phyloP scores from a whole-genome alignment of 2,329 filamentous ascomycete genomes.

The Dothideomycetes sp. region DNA sequence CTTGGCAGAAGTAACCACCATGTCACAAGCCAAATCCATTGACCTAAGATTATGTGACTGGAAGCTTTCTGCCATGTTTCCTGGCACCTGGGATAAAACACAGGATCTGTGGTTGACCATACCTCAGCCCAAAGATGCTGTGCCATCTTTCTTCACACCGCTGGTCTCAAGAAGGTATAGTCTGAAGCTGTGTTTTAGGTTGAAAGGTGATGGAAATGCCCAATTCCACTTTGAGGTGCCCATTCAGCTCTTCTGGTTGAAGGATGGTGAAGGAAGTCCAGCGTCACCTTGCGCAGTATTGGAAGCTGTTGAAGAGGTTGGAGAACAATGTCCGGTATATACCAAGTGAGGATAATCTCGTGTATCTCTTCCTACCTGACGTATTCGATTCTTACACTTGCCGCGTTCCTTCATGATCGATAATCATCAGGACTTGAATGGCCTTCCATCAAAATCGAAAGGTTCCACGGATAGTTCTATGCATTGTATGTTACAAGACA shows the following conservation, averaged over 20 bases:
- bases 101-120: background rate
- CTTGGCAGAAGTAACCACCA: background rate
- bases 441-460: too few relatives aligned
- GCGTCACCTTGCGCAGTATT: too few relatives aligned
- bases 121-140: background rate
- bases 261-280: too few relatives aligned
- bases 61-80: background rate
- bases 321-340: too few relatives aligned
- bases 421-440: too few relatives aligned
- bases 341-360: too few relatives aligned
- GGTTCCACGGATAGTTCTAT: too few relatives aligned
- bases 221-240: background rate
- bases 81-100: background rate
- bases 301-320: too few relatives aligned
- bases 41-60: background rate
- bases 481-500: too few relatives aligned
- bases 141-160: background rate
- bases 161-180: background rate
- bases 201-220: background rate
- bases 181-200: background rate
- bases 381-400: too few relatives aligned
- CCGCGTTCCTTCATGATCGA: too few relatives aligned
- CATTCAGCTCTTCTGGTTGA: background rate
- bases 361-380: too few relatives aligned
- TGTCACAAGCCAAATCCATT: background rate